These are phyloP conservation scores for Crithidia acanthocephali DNA, from an alignment of 208 protist species.

Conservation along the genomic window DNA sequence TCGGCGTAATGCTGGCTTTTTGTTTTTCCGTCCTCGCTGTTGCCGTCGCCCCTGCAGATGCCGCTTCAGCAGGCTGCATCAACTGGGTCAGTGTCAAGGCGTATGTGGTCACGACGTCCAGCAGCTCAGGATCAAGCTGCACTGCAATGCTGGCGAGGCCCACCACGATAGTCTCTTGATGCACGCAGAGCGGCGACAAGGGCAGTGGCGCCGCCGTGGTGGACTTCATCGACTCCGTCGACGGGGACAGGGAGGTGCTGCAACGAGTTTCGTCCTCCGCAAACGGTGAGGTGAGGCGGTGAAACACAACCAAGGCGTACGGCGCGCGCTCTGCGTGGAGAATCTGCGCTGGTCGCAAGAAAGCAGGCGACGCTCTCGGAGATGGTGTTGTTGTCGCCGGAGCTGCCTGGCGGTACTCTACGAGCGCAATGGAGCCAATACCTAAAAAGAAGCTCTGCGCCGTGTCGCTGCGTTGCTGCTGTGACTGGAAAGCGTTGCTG, in stretches of 20 bases:
- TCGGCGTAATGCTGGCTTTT: background rate
- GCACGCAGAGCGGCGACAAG: background rate
- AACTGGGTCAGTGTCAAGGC: slow-evolving; percentile 12
- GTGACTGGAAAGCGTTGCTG: background rate
- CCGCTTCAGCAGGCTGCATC: background rate
- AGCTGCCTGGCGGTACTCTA: slow-evolving; percentile 34
- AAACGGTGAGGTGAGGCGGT: slow-evolving; percentile 23
- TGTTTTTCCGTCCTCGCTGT: background rate
- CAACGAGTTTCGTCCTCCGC: background rate
- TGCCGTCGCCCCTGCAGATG: background rate
- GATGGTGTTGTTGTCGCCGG: slow-evolving; percentile 7
- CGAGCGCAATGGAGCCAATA: slow-evolving; percentile 24
- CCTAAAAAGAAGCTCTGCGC: slow-evolving; percentile 29
- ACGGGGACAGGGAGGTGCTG: background rate
- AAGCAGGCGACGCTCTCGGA: background rate
- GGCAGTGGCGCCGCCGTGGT: too few relatives aligned
- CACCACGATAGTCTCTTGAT: slow-evolving; percentile 35
- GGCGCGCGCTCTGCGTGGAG: slow-evolving; percentile 35
- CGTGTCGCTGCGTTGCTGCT: background rate
- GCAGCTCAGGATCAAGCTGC: slow-evolving; percentile 27
- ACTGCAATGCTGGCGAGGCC: slow-evolving; percentile 31
- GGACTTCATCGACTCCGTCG: too few relatives aligned
- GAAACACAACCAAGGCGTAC: slow-evolving; percentile 39
- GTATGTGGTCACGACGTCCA: slow-evolving; percentile 31
- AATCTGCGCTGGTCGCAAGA: slow-evolving; percentile 25